phyloP scores from a whole-genome alignment of 768 basidiomycete genomes.

The Strobilomyces echinocephalus region DNA sequence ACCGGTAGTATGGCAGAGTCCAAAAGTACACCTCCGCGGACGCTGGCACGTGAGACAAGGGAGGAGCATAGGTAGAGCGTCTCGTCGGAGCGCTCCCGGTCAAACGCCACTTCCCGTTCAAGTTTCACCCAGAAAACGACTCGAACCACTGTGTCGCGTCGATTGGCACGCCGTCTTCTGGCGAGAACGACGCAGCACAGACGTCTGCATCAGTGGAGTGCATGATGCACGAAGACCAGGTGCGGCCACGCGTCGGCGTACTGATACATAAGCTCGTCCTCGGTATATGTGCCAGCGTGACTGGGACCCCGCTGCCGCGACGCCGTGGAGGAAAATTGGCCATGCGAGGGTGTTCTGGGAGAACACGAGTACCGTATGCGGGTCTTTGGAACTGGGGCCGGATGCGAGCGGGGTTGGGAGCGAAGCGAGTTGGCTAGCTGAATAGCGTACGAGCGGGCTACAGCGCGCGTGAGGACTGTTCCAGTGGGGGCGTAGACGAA shows the following conservation, averaged over 20 bases:
- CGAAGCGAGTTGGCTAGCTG: conserved; percentile 56
- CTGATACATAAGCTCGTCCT: conserved; percentile 67
- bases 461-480: conserved; percentile 49
- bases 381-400: conserved; percentile 42
- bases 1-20: too few species aligned
- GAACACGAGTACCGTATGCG: conserved; percentile 53
- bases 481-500: conserved; percentile 66
- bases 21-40: too few species aligned
- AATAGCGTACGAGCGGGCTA: conserved; percentile 50
- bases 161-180: conserved; percentile 30
- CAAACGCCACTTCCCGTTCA: conserved; percentile 49
- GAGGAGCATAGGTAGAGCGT: conserved; percentile 64
- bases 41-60: too few species aligned
- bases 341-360: conserved; percentile 63
- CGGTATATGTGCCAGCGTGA: conserved; percentile 68
- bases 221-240: conserved; percentile 61
- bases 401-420: conserved; percentile 41
- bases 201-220: conserved; percentile 45
- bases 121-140: conserved; percentile 49
- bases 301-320: conserved; percentile 63
- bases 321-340: conserved; percentile 41
- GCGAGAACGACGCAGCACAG: conserved; percentile 49
- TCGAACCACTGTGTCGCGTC: conserved; percentile 36
- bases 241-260: conserved; percentile 62
- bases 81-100: conserved; percentile 48